Evolutionary conservation across 1,284 basidiomycete species (phyloP).

Genomic region (Trichosporon faecale): DNA sequence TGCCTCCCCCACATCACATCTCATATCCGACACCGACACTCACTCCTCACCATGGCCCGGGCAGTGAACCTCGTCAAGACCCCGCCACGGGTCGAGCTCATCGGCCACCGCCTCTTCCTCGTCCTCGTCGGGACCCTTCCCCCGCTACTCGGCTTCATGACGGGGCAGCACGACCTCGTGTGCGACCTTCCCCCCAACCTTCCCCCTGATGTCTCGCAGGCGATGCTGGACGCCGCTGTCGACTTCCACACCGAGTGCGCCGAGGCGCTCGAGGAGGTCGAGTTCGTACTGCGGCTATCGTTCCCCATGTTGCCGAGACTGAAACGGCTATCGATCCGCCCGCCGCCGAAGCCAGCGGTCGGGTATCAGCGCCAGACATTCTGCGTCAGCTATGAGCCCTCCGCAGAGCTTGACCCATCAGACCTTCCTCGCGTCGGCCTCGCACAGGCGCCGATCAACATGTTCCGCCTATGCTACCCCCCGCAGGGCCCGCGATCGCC

Average conservation of each 20-base stretch:
- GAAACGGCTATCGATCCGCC: not conserved
- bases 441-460: constrained; percentile 8
- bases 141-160: constrained; percentile 1
- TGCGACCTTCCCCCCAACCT: not conserved
- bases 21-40: not conserved
- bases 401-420: not conserved
- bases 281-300: not conserved
- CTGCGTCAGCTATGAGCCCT: not conserved
- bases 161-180: not conserved
- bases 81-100: constrained; percentile 1
- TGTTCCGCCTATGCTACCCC: not conserved
- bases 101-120: constrained; percentile 1
- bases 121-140: not conserved
- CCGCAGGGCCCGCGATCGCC: constrained; percentile 5
- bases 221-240: not conserved
- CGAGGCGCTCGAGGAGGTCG: constrained; percentile 3
- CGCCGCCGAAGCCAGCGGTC: not conserved
- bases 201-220: not conserved
- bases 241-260: constrained; percentile 8
- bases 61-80: not conserved
- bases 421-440: not conserved
- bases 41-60: not conserved
- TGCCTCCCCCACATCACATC: not conserved
- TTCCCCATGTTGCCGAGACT: not conserved
- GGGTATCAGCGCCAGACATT: not conserved